Evolutionary conservation across 2,329 filamentous ascomycete species (phyloP), one percentile per base, ranked within the genome.

Genomic region (Lasiodiplodia hormozganensis): DNA sequence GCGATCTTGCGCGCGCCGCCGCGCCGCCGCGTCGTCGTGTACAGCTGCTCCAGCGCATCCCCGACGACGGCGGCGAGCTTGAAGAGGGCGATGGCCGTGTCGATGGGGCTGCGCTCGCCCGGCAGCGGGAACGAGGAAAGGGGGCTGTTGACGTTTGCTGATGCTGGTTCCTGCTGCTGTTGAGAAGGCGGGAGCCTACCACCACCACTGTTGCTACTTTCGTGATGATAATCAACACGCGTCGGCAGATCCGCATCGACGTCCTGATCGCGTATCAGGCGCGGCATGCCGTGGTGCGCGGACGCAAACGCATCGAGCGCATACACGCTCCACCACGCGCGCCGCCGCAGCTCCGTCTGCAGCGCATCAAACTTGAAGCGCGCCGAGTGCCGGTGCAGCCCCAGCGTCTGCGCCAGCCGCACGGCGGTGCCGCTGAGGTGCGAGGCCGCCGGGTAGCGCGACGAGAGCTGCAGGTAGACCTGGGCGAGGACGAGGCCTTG

Each of bases 11-110:
- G 16, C 5, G 31, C 18, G 18, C 18, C 53, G 53, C 53, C 31
- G 28, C 53, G 53, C 2, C 53, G 53, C 12, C 53, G 53, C 12
- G 53, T 56, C 14, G 53, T 56, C 16, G 53, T 56, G 53, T 56
- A 56, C 16, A 56, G 53, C 7, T 14, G 18, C 53, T 56, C 53
- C 2, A 56, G 31, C 2, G 53, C 31, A 8, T n/a, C 18, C 8
- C 53, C 53, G 14, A 36, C 11, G 18, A 36, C 18, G 18, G 25
- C 25, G 16, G 53, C 53, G 18, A 56, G 53, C 14, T n/a, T 34
- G 53, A 56, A 56, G 16, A 56, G 14, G 2, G 28, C 25, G 53
- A 56, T n/a, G 28, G 53, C 53, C 7, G 53, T 8, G 53, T 56
- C 53, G 53, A 56, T n/a, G 12, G 51, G 5, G 25, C 28, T 56